A percentile compares a stretch with the other conserved stretches of the same genome.
Evolutionary conservation across 352 stramenopile species (phyloP).

Genomic region (Globisporangium solare): DNA sequence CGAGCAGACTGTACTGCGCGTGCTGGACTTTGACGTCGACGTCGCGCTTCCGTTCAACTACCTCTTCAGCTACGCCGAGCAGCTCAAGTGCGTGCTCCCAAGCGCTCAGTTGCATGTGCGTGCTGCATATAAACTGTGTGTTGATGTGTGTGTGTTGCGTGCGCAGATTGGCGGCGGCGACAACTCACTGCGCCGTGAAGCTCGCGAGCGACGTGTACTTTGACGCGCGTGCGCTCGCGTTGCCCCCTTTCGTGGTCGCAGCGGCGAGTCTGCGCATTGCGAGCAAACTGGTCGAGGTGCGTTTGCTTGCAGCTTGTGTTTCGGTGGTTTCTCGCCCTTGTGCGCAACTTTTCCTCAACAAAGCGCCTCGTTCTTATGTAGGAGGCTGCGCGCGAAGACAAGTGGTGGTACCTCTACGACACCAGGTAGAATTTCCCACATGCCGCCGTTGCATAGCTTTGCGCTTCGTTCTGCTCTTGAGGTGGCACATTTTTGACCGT

Average conservation of each 20-base stretch:
- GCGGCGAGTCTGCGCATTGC: slow-evolving; percentile 27
- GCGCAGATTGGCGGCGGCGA: slow-evolving; percentile 24
- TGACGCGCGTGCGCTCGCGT: slow-evolving; percentile 14
- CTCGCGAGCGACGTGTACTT: slow-evolving; percentile 35
- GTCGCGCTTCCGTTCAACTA: slow-evolving; percentile 28
- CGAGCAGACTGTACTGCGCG: slow-evolving; percentile 45
- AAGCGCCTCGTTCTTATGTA: too few species aligned
- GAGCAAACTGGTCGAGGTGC: slow-evolving; percentile 14
- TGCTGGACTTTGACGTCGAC: slow-evolving; percentile 45
- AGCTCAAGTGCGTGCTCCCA: slow-evolving; percentile 15
- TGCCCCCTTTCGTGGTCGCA: slow-evolving; percentile 28
- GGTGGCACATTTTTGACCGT: not conserved
- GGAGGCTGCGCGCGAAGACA: slow-evolving; percentile 3
- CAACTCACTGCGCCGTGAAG: slow-evolving; percentile 27
- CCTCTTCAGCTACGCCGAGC: slow-evolving; percentile 30
- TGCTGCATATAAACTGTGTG: not conserved
- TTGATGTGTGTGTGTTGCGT: not conserved
- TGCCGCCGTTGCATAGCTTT: not conserved
- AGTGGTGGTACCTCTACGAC: slow-evolving; percentile 54
- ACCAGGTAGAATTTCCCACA: slow-evolving; percentile 34
- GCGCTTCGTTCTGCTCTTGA: too few species aligned
- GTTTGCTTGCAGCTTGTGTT: not conserved
- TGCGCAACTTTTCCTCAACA: not conserved
- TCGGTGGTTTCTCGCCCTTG: not conserved
- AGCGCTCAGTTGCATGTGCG: not conserved